Conservation (phyloP, 345 rosid species). For the Trapa incisa region DNA sequence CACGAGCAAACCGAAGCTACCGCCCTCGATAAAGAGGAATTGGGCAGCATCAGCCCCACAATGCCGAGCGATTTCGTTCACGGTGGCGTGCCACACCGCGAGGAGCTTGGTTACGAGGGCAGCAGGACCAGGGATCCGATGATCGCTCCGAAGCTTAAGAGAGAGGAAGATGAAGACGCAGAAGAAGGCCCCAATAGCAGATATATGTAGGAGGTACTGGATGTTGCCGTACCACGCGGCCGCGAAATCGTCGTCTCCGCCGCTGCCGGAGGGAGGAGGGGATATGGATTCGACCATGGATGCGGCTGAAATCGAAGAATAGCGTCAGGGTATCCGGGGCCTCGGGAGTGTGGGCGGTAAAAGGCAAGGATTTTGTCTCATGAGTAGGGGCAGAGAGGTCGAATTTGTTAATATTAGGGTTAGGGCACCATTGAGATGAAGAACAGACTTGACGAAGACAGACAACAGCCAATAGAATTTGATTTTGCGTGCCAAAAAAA, state of each 20-base stretch:
- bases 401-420: not conserved
- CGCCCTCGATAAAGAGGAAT: conserved; percentile 80
- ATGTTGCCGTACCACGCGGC: conserved; percentile 88
- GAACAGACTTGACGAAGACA: not conserved
- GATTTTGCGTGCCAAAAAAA: not conserved
- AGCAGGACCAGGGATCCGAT: conserved; percentile 72
- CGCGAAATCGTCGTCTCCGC: conserved; percentile 17
- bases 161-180: conserved; percentile 82
- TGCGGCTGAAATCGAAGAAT: conserved; percentile 2
- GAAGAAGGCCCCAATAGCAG: conserved; percentile 60
- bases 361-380: not conserved
- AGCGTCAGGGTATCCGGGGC: not conserved
- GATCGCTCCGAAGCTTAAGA: conserved; percentile 93
- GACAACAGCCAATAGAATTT: not conserved
- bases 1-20: conserved; percentile 56
- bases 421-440: not conserved
- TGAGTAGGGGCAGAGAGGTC: not conserved
- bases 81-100: conserved; percentile 91
- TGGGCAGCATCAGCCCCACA: conserved; percentile 98
- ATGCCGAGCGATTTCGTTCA: conserved; percentile 75
- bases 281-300: conserved; percentile 13
- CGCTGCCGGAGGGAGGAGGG: conserved; percentile 34
- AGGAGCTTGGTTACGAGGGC: conserved; percentile 70
- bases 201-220: conserved; percentile 82
- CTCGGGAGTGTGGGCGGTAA: not conserved